phyloP scores from a whole-genome alignment of 2,329 filamentous ascomycete genomes.

The Cytospora schulzeri region DNA sequence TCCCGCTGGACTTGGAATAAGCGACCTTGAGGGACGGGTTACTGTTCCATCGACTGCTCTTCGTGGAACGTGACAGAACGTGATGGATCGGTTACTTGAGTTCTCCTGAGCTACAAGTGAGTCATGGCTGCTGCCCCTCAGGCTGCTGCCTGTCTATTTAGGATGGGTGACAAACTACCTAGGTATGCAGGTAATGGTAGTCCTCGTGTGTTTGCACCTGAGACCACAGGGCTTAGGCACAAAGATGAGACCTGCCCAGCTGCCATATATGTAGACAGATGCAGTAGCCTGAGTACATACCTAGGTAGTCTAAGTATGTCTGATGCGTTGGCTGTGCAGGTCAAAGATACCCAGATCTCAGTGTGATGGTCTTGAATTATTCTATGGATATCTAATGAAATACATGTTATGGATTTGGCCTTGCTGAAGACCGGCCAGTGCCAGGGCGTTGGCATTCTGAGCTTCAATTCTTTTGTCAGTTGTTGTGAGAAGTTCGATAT shows the following conservation, averaged over 20 bases:
- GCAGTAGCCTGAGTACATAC: too few relatives aligned
- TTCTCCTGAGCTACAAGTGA: background rate
- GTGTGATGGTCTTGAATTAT: background rate
- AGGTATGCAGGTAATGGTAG: background rate
- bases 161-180: background rate
- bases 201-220: background rate
- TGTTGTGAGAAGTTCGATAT: background rate
- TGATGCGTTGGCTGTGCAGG: background rate
- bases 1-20: background rate
- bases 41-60: conserved; percentile 1
- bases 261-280: background rate
- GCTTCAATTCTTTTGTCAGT: background rate
- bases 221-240: background rate
- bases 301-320: background rate
- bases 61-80: conserved; percentile 11
- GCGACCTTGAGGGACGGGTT: conserved; percentile 6
- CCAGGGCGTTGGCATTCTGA: background rate
- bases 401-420: background rate
- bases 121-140: background rate
- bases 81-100: background rate
- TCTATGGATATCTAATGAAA: background rate
- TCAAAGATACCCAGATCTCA: background rate
- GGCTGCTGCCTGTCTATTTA: background rate
- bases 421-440: background rate
- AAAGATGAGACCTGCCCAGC: background rate